A percentile compares a stretch with the other conserved stretches of the same genome.
Evolutionary conservation across 2,329 filamentous ascomycete genomes (phyloP).

Genomic region (Clonostachys chloroleuca): DNA sequence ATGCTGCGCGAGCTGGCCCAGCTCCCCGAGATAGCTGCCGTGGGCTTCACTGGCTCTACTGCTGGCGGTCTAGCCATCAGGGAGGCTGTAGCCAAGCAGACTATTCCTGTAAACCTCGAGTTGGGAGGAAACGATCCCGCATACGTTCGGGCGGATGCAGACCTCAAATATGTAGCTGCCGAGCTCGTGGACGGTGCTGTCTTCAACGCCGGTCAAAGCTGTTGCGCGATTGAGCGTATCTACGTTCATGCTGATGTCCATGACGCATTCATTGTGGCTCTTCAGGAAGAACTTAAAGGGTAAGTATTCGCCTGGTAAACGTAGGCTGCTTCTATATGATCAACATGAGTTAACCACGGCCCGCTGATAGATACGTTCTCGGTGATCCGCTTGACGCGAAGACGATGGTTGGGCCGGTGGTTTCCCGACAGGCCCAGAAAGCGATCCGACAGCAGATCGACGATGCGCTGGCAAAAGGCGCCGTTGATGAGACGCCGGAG

Average conservation of each 20-base stretch:
- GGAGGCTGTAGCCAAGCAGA: constrained; percentile 74
- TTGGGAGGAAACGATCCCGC: constrained; percentile 94
- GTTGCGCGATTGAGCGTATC: constrained; percentile 86
- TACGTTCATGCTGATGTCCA: constrained; percentile 86
- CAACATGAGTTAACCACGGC: too few species aligned
- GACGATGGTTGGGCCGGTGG: constrained; percentile 83
- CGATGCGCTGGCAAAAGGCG: constrained; percentile 79
- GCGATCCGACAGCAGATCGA: constrained; percentile 74
- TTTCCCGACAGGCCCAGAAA: constrained; percentile 75
- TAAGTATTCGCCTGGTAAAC: not conserved
- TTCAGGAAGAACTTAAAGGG: constrained; percentile 71
- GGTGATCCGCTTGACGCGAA: constrained; percentile 77
- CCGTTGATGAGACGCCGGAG: constrained; percentile 76
- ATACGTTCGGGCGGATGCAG: constrained; percentile 81
- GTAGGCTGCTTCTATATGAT: too few species aligned
- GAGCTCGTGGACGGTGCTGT: constrained; percentile 95
- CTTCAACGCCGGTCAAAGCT: constrained; percentile 98
- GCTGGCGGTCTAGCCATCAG: constrained; percentile 84
- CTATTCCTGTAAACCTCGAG: constrained; percentile 84
- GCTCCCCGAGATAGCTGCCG: constrained; percentile 69
- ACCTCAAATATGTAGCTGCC: constrained; percentile 84
- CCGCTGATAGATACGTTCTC: constrained; percentile 59
- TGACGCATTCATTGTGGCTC: constrained; percentile 73
- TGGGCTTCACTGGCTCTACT: constrained; percentile 94
- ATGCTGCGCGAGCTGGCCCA: constrained; percentile 76